Evolutionary conservation across 2,329 filamentous ascomycete species (phyloP).

Genomic region (Botrytis deweyae): DNA sequence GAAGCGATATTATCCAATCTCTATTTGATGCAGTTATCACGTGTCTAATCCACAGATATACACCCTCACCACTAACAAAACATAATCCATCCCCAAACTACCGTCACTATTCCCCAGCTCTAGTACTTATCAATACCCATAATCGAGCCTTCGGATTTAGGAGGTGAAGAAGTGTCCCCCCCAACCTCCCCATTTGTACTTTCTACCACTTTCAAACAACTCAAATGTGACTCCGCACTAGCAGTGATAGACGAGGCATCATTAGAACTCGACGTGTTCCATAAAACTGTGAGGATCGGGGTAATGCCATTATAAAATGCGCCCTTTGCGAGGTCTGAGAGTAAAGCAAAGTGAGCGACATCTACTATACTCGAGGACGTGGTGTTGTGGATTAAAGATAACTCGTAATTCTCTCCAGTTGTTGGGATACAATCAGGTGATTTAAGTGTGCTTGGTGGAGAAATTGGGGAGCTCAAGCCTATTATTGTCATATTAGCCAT

Average conservation of each 20-base stretch:
- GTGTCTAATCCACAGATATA: neutral
- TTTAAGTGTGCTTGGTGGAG: neutral
- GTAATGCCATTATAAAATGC: neutral
- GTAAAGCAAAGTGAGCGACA: neutral
- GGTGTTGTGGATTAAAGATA: neutral
- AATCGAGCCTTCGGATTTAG: neutral
- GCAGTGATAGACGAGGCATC: neutral
- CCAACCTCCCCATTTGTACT: neutral
- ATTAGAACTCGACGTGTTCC: neutral
- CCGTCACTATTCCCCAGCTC: neutral
- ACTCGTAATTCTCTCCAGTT: slow-evolving; percentile 4
- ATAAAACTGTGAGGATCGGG: neutral
- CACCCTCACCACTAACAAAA: neutral
- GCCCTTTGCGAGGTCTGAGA: neutral
- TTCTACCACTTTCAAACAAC: neutral
- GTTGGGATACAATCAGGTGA: neutral
- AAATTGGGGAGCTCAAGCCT: neutral
- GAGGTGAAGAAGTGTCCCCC: neutral
- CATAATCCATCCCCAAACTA: neutral
- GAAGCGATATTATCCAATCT: neutral
- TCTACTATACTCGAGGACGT: neutral
- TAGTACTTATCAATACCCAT: neutral
- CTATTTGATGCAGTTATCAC: neutral
- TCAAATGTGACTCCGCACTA: neutral
- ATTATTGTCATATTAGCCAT: neutral